These are phyloP conservation scores for Fusarium sp. DNA, from an alignment of 2,329 filamentous ascomycete genomes.

Conservation along the genomic window DNA sequence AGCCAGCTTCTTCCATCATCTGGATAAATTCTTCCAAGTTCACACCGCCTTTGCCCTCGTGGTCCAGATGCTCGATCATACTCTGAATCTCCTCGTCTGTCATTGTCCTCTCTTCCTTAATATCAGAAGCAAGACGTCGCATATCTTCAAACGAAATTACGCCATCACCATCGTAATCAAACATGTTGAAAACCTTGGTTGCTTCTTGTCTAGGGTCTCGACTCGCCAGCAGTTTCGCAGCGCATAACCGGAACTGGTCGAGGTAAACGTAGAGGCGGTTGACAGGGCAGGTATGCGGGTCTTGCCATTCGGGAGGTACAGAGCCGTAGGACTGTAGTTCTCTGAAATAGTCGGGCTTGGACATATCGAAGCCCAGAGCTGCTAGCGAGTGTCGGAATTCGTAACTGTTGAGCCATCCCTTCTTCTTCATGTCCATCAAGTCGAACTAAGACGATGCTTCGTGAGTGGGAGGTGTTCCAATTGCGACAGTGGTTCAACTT, in stretches of 20 bases:
- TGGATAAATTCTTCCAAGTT: slow-evolving; percentile 76
- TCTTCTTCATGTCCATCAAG: slow-evolving; percentile 96
- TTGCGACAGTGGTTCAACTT: slow-evolving; percentile 52
- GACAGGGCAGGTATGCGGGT: slow-evolving; percentile 55
- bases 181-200: slow-evolving; percentile 88
- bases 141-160: slow-evolving; percentile 91
- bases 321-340: slow-evolving; percentile 86
- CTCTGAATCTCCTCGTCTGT: slow-evolving; percentile 92
- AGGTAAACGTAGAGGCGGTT: slow-evolving; percentile 63
- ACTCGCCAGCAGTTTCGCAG: slow-evolving; percentile 81
- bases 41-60: slow-evolving; percentile 88
- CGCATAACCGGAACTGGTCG: slow-evolving; percentile 72
- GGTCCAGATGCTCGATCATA: slow-evolving; percentile 99
- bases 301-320: slow-evolving; percentile 69
- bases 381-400: slow-evolving; percentile 97
- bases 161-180: slow-evolving; percentile 92
- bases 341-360: slow-evolving; percentile 84
- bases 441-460: slow-evolving; percentile 71
- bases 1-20: slow-evolving; percentile 63
- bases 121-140: slow-evolving; percentile 84
- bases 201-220: slow-evolving; percentile 94
- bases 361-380: slow-evolving; percentile 91
- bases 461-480: slow-evolving; percentile 31
- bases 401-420: slow-evolving; percentile 94
- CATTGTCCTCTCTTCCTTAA: slow-evolving; percentile 82